Evolutionary conservation across 495 filamentous ascomycete genomes (phyloP), one percentile per base, ranked within the genome.

Genomic region (Hyaloscypha finlandica): DNA sequence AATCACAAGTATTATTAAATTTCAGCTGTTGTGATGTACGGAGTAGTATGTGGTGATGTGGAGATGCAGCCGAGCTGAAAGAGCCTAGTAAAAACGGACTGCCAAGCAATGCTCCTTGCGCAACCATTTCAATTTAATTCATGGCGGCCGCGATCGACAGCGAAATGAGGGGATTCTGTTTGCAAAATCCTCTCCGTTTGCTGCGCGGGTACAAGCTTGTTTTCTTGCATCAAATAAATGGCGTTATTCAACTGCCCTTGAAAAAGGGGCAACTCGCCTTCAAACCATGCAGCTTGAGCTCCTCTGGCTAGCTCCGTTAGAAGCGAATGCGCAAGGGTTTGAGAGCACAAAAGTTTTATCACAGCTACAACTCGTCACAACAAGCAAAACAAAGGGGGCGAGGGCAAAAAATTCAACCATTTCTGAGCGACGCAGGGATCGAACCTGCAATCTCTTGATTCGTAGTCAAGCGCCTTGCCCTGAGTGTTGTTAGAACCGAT

Each of bases 401-500:
- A 2, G 25, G 42, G 4, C 16, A 56, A 56, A 56, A 56, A 56
- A 30, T 56, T 32, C 53, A 74, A 25, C 6, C 22, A 48, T 48
- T 56, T 56, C 6, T 67, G 65, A 67, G 58, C 65, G 62, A 67
- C 65, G 65, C 65, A 67, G 57, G 65, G 65, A 67, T 67, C 65
- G 65, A 67, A 67, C 65, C 65, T 68, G 65, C 65, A 68, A 65
- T 65, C 70, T 73, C 71, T 73, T 73, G 71, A 74, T 74, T 73
- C 75, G 75, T 77, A 77, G 75, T 77, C 75, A 77, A 77, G 75
- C 75, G 75, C 75, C 76, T 78, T 78, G 75, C 76, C 75, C 76
- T 77, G 35, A n/a, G 51, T 20, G 19, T 53, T 53, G 51, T 53
- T 53, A 53, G 22, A 3, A 8, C 1, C 3, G 35, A 37, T 37